Evolutionary conservation across 192 early-diverging fungal species (phyloP), one percentile per base, ranked within the genome.

Genomic region (Podila epigama): DNA sequence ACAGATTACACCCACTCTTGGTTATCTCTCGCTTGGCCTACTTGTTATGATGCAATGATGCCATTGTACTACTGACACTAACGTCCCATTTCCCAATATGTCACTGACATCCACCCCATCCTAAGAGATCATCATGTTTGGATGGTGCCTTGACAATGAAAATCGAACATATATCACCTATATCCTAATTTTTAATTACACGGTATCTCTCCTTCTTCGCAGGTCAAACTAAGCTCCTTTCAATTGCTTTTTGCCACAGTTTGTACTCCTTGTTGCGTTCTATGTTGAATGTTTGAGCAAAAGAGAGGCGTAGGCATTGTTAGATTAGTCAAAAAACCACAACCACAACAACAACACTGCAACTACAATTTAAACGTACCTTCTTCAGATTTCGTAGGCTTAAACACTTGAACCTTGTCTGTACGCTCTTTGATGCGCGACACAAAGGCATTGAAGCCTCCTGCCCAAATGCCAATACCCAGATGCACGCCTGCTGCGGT

Each of bases 401-500:
- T 36, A 54, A 77, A 77, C 6, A n/a, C 40, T 15, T 68, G 56
- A 16, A 63, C 56, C 2, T 52, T 48, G 31, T 68, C 73, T 34
- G 63, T 64, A 0, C 48, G 27, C 12, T 58, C 61, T 8, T 16
- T 32, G 22, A 56, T 31, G 9, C 73, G 73, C 41, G 52, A 48
- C 5, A 31, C 33, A 32, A 77, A 77, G 29, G 73, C 73, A 41
- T 77, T 77, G 56, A 77, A 77, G 25, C 73, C 73, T 16, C 73
- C 73, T 16, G 58, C 15, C 73, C 73, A 77, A 22, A 68, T 68
- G 20, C 73, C 73, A 50, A 77, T 73, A 28, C 88, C 90, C 16
- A 89, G 81, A 29, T 87, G 91, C 12, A 94, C 82, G 11, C 91
- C 96, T 44, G 96, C 94, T 25, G 94, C 96, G 35, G 96, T 88